Evolutionary conservation across 495 filamentous ascomycete genomes (phyloP), one percentile per base, ranked within the genome.

Genomic region (Neurospora sp.): DNA sequence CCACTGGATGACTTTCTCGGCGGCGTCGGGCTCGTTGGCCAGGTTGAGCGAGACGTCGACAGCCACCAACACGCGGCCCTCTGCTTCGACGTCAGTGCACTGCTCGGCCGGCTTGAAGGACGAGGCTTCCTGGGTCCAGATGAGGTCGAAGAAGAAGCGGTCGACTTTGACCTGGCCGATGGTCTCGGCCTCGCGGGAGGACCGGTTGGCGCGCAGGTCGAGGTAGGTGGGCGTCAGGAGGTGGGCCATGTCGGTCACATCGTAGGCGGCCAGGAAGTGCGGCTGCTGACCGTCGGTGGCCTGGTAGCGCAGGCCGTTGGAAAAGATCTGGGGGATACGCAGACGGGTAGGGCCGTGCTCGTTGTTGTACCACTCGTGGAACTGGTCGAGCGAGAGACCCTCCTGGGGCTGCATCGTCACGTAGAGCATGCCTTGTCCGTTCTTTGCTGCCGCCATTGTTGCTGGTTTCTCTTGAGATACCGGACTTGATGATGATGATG

Each of bases 351-450:
- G 92, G 71, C 93, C 93, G 81, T 96, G 93, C 81, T 96, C 93
- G 79, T 91, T 92, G 83, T 94, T 92, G 83, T 96, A 96, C 93
- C 93, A 96, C 79, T 94, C 92, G 81, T 94, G 91, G 83, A 94
- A 94, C 77, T 92, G 89, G 72, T 87, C 83, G 61, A 85, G 77
- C n/a, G 89, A 85, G 70, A 93, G 85, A 39, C 85, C 86, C 74
- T 84, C 83, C 74, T 85, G 83, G 74, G 91, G 91, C 78, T 92
- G 88, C 91, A 93, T 93, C 35, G 91, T 93, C 78, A 93, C 92
- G 77, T 89, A 93, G 76, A 94, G 88, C 75, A 92, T 87, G 59
- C 91, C 92, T 20, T 89, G 81, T 31, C 69, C 73, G 77, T 73
- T 70, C 4, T 65, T 37, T 35, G 53, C 53, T 8, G 53, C 73